Conservation (phyloP, 164 flowering plant genomes). For the Umbellularia californica region DNA sequence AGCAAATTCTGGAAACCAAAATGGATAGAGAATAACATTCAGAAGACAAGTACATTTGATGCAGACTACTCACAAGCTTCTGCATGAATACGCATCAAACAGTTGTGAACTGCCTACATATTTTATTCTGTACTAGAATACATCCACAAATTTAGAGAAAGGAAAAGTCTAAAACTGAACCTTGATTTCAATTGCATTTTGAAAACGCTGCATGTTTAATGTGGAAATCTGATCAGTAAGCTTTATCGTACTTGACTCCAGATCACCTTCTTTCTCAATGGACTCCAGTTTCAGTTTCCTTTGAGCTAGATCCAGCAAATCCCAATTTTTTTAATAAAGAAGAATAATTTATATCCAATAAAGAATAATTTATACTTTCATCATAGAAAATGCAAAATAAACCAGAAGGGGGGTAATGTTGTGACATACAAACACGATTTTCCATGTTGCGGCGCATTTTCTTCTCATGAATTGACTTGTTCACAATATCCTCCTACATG, state of each 20-base stretch:
- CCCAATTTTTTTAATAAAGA: not conserved
- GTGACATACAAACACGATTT: slow-evolving; percentile 41
- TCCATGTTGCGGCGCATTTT: slow-evolving; percentile 59
- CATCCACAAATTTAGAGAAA: not conserved
- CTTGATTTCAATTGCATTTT: slow-evolving; percentile 54
- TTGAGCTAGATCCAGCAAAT: slow-evolving; percentile 37
- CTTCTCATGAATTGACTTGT: slow-evolving; percentile 30
- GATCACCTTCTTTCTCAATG: slow-evolving; percentile 56
- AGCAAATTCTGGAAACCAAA: slow-evolving; percentile 50
- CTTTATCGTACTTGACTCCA: slow-evolving; percentile 42
- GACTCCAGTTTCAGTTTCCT: slow-evolving; percentile 54
- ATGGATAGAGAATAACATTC: not conserved
- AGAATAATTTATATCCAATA: not conserved
- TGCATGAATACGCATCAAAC: not conserved
- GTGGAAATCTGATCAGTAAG: slow-evolving; percentile 51
- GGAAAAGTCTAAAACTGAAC: slow-evolving; percentile 25
- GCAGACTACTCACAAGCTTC: slow-evolving; percentile 4
- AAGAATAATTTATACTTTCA: not conserved
- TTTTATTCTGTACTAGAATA: not conserved
- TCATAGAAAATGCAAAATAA: not conserved
- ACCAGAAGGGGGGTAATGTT: not conserved
- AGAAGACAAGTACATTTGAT: not conserved
- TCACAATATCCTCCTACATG: slow-evolving; percentile 60
- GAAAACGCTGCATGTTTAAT: slow-evolving; percentile 46
- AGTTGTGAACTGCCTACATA: not conserved